Conservation (phyloP, 805 yeast genomes). For the Maudiozyma serrabonitensis region DNA sequence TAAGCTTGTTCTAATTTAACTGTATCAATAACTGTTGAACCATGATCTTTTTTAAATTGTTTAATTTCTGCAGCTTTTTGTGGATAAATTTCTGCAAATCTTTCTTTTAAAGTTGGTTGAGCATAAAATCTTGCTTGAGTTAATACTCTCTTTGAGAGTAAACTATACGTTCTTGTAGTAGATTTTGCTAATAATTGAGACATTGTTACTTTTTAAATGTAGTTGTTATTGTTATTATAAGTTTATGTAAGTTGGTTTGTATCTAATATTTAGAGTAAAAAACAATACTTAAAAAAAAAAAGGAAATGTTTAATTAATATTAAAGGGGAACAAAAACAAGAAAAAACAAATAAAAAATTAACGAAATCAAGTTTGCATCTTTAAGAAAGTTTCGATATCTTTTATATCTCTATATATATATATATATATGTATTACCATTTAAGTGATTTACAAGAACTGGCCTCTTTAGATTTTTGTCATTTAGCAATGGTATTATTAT, state of each 20-base stretch:
- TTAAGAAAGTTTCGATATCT: too few species aligned
- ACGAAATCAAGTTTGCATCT: too few species aligned
- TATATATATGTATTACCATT: too few species aligned
- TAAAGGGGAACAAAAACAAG: too few species aligned
- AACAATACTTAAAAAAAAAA: background rate
- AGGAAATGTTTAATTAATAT: background rate
- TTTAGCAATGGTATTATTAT: too few species aligned
- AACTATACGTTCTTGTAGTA: background rate
- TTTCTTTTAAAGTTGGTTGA: constrained; percentile 73
- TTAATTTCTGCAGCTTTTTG: constrained; percentile 73
- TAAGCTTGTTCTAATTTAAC: constrained; percentile 70
- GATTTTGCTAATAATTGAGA: constrained; percentile 2
- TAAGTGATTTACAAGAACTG: too few species aligned
- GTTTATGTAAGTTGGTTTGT: background rate
- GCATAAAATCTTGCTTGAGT: constrained; percentile 4
- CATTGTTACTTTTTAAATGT: background rate
- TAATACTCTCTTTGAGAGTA: background rate
- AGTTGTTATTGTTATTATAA: background rate
- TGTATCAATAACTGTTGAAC: constrained; percentile 63
- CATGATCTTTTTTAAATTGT: constrained; percentile 80
- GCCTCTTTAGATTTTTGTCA: too few species aligned
- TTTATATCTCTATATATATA: too few species aligned
- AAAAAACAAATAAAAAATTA: too few species aligned
- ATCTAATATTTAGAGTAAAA: background rate
- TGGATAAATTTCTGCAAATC: constrained; percentile 88